phyloP scores from a whole-genome alignment of 768 basidiomycete genomes.

The Leccinellum albellum region DNA sequence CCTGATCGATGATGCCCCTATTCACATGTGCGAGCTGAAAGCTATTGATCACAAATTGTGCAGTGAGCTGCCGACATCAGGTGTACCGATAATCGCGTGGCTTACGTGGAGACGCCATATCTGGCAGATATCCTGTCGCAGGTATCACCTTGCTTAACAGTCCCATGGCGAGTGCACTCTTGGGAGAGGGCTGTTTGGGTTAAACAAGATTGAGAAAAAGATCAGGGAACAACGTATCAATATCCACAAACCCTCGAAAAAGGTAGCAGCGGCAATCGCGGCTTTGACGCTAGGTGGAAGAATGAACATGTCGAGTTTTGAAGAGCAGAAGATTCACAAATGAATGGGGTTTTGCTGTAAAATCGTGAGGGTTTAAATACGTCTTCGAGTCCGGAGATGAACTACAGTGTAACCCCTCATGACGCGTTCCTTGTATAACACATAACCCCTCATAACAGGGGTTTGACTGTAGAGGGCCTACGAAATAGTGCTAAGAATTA shows the following conservation, averaged over 20 bases:
- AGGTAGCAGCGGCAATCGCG: slow-evolving; percentile 8
- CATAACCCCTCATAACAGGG: neutral
- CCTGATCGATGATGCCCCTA: slow-evolving; percentile 37
- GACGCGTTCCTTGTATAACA: too few species aligned
- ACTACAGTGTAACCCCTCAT: neutral
- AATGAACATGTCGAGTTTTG: slow-evolving; percentile 15
- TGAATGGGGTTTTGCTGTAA: neutral
- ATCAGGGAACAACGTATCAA: neutral
- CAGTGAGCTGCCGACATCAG: neutral
- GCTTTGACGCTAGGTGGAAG: slow-evolving; percentile 7
- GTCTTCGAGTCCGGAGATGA: neutral
- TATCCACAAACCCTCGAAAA: slow-evolving; percentile 17
- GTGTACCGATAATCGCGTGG: neutral
- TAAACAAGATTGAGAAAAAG: slow-evolving; percentile 20
- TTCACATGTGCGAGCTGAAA: slow-evolving; percentile 60
- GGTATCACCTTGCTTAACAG: slow-evolving; percentile 50
- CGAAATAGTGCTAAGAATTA: too few species aligned
- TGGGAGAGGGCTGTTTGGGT: slow-evolving; percentile 39
- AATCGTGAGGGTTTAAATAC: slow-evolving; percentile 15
- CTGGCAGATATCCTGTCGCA: slow-evolving; percentile 62
- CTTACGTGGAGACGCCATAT: slow-evolving; percentile 63
- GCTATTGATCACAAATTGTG: slow-evolving; percentile 22
- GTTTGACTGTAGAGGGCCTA: too few species aligned
- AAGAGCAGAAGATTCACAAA: neutral
- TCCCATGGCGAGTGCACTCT: slow-evolving; percentile 55